Conservation (phyloP, 2,329 filamentous ascomycete genomes). For the Neonectria coccinea region DNA sequence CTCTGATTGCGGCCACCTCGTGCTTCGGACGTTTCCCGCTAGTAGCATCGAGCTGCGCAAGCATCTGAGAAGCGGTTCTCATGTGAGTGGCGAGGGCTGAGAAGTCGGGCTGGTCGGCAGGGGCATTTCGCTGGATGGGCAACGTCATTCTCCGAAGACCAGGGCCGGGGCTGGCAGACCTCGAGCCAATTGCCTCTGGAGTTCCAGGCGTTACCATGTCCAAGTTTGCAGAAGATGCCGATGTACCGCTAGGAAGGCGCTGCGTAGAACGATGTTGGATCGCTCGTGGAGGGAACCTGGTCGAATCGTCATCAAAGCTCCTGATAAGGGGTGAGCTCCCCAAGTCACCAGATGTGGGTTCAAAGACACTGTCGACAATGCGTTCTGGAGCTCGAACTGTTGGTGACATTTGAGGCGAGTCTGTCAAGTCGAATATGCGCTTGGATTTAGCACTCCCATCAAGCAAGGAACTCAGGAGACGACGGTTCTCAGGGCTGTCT, state of each 20-base stretch:
- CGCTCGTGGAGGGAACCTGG: constrained; percentile 46
- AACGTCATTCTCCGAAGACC: constrained; percentile 70
- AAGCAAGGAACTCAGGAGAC: constrained; percentile 69
- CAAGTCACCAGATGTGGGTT: constrained; percentile 82
- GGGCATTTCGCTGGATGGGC: constrained; percentile 64
- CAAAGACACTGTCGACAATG: constrained; percentile 79
- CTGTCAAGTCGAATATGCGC: constrained; percentile 74
- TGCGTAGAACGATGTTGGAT: constrained; percentile 54
- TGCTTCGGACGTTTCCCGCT: constrained; percentile 82
- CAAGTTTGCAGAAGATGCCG: constrained; percentile 69
- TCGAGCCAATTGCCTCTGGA: constrained; percentile 75
- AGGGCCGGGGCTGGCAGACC: constrained; percentile 74
- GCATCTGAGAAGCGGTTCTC: constrained; percentile 88
- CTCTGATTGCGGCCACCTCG: constrained; percentile 85
- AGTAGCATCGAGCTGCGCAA: constrained; percentile 84
- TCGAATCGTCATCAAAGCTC: constrained; percentile 63
- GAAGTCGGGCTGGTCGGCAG: constrained; percentile 80
- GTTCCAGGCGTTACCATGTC: constrained; percentile 75
- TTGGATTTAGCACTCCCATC: constrained; percentile 68
- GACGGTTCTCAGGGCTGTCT: constrained; percentile 77
- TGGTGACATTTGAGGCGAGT: constrained; percentile 68
- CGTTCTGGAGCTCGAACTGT: constrained; percentile 57
- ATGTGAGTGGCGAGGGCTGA: constrained; percentile 87
- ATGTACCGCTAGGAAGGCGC: constrained; percentile 71
- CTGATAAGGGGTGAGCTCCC: constrained; percentile 78